phyloP scores from a whole-genome alignment of 179 eudicot genomes.

The Nepenthes alata region DNA sequence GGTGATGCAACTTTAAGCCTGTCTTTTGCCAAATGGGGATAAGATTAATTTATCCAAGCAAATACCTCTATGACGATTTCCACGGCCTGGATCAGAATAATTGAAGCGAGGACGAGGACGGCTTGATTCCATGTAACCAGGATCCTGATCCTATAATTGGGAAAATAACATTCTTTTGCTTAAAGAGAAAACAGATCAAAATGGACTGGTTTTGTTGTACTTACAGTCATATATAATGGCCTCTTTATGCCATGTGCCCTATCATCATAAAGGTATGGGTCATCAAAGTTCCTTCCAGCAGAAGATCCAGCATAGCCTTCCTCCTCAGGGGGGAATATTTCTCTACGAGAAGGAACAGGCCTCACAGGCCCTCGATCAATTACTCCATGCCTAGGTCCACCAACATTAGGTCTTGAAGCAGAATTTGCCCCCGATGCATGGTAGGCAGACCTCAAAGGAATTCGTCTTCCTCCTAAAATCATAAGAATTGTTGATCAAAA shows the following conservation, averaged over 20 bases:
- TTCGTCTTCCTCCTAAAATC: conserved; percentile 48
- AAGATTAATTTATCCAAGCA: neutral
- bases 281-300: conserved; percentile 49
- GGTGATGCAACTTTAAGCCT: neutral
- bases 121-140: conserved; percentile 54
- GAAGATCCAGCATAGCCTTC: conserved; percentile 36
- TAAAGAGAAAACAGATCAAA: conserved; percentile 1
- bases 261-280: conserved; percentile 47
- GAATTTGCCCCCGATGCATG: conserved; percentile 22
- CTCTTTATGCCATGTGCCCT: conserved; percentile 51
- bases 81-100: conserved; percentile 41
- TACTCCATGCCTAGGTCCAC: conserved; percentile 37
- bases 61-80: conserved; percentile 46
- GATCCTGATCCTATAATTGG: conserved; percentile 41
- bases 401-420: conserved; percentile 32
- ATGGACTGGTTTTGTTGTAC: conserved; percentile 5
- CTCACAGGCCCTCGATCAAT: conserved; percentile 34
- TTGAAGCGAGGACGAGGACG: conserved; percentile 61
- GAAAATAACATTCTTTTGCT: neutral
- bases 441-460: conserved; percentile 35
- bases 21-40: neutral
- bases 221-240: conserved; percentile 54
- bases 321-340: conserved; percentile 39
- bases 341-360: conserved; percentile 40
- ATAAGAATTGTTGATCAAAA: neutral